Base-by-base conservation (phyloP, 108 stramenopile genomes). In the Skeletonema costatum region DNA sequence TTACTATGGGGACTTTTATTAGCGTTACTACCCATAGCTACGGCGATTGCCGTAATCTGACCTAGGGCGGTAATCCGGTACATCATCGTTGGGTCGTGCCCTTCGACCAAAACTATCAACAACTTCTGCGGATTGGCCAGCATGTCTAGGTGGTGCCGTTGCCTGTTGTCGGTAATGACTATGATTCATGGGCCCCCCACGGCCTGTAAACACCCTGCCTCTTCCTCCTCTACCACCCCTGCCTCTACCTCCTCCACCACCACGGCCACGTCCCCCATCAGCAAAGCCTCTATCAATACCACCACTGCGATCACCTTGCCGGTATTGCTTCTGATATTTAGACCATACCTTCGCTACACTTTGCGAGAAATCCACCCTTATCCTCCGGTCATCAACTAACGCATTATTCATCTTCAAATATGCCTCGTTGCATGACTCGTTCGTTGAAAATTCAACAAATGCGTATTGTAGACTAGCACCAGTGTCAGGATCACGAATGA, bases 391-490 rank as follows among this genome's bases (percentile, higher is more conserved):
- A 74, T 99, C 99, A 12, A 99, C 92, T 16, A 99, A 80, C 3
- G 96, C 98, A 87, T 99, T 99, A 80, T 99, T 99, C 99, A 99
- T 99, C 90, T 98, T 99, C 66, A 98, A 93, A 85, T 97, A 99
- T 2, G 99, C 99, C 75, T 98, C 97, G 29, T 87, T 88, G 62
- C 97, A 97, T 44, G 89, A 80, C 68, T 95, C 90, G 11, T 93
- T 89, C 7, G 82, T 86, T 41, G 87, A 87, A 77, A 99, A 99
- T 76, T 98, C 98, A 11, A 98, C 92, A 82, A 99, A 99, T 12
- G 98, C 98, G 81, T 98, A 99, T 56, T 98, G 96, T 0, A 99
- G 78, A 30, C 94, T 95, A 48, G 88, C 92, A 11, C 98, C 98
- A 5, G 98, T 97, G 44, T 98, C 90, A 17, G 82, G 91, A 79